Evolutionary conservation across 2,329 filamentous ascomycete species (phyloP), one percentile per base, ranked within the genome.

Genomic region (Aspergillus uvarum): DNA sequence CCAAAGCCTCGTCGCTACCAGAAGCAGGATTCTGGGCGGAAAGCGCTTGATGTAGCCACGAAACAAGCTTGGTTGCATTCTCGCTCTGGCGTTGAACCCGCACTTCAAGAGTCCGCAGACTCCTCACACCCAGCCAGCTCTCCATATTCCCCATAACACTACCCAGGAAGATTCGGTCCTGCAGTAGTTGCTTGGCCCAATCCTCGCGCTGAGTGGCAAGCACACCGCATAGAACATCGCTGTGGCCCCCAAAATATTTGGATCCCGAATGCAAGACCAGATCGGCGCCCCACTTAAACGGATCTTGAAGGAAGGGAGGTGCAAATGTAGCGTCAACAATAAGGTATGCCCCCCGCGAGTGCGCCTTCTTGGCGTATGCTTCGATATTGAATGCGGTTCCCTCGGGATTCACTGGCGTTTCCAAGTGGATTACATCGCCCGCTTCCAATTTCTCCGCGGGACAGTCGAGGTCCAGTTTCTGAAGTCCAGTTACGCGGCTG

Each of bases 231-330:
- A 98, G 85, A 83, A 98, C 83, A 77, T 99, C 95, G 65, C 89
- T 94, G 78, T 99, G 95, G 0, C 95, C 95, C 21, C 95, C 95
- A 66, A 99, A 86, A 77, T 98, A 99, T 82, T 98, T 99, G 19
- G 93, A 96, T 3, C 92, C 95, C 54, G 85, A 89, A 77, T 99
- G 95, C 91, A 98, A 90, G 35, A 96, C 85, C 1, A 93, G 77
- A 76, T 98, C 94, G 29, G 89, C 92, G 51, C 92, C 94, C 74
- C 85, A 89, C 29, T 75, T 72, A 69, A 98, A 95, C 0, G 95
- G 93, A 69, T 97, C 90, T 73, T 92, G 89, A 60, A 99, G 80
- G 29, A 91, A 91, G 32, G 95, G 95, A 47, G 95, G 95, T 3
- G 87, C 95, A 77, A 99, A 97, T 0, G 95, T 99, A 2, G 91